Percentiles rank a stretch among this genome's conserved stretches.
These are phyloP conservation scores for Hanseniaspora nectarophila DNA, from an alignment of 805 yeast species.

Conservation along the genomic window DNA sequence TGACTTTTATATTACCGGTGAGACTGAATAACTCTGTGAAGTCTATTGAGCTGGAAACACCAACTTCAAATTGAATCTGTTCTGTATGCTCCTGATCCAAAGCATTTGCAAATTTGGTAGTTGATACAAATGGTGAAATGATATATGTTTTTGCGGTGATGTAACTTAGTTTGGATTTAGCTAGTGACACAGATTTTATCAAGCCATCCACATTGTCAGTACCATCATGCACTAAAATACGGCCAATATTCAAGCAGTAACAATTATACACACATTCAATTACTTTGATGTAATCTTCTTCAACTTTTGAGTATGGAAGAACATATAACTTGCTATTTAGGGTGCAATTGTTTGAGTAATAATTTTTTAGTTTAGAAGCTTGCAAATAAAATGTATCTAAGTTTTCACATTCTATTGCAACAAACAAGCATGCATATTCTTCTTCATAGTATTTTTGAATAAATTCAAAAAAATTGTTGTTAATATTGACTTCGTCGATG, in stretches of 20 bases:
- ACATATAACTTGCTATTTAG: not conserved
- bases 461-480: not conserved
- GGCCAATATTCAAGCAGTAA: not conserved
- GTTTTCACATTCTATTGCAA: not conserved
- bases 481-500: not conserved
- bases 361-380: not conserved
- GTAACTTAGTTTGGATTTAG: not conserved
- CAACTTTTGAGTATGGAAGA: not conserved
- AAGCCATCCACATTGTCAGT: not conserved
- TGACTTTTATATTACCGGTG: slow-evolving; percentile 61
- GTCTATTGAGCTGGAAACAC: not conserved
- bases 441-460: not conserved
- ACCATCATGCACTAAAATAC: not conserved
- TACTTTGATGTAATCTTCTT: not conserved
- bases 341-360: not conserved
- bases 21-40: slow-evolving; percentile 60
- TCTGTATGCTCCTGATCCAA: not conserved
- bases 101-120: not conserved
- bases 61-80: slow-evolving; percentile 1
- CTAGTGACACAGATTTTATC: not conserved
- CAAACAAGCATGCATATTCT: not conserved
- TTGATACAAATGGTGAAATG: not conserved
- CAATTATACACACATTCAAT: not conserved
- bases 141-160: not conserved
- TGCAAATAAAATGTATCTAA: not conserved